These are phyloP conservation scores for Colletotrichum cordylinicola DNA, from an alignment of 2,329 filamentous ascomycete genomes.

Conservation along the genomic window DNA sequence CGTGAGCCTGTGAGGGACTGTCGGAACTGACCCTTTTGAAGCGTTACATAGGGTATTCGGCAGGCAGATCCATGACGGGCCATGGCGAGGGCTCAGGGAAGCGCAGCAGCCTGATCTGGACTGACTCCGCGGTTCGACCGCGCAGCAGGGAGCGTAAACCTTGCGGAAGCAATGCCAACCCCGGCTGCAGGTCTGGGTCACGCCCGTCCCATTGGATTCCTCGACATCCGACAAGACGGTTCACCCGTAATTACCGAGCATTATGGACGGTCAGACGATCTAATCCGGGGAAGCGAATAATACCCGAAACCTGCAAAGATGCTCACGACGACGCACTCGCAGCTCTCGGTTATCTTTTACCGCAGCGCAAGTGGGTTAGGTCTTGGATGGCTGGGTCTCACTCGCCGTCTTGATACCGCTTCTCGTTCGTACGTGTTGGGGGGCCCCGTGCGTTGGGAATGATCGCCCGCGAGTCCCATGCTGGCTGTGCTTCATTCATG, in stretches of 20 bases:
- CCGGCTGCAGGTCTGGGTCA: constrained; percentile 1
- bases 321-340: neutral
- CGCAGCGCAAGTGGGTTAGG: neutral
- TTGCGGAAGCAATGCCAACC: neutral
- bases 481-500: constrained; percentile 11
- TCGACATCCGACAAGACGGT: constrained; percentile 9
- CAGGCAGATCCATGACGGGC: constrained; percentile 3
- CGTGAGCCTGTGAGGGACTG: neutral
- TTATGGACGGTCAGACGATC: constrained; percentile 7
- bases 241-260: constrained; percentile 6
- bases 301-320: constrained; percentile 7
- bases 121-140: constrained; percentile 1
- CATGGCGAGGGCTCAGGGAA: neutral
- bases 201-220: neutral
- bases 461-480: neutral
- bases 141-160: neutral
- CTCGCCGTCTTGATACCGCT: neutral
- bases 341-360: neutral
- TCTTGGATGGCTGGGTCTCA: neutral
- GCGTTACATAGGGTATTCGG: neutral
- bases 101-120: neutral
- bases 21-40: neutral
- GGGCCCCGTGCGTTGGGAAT: neutral
- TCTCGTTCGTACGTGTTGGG: neutral
- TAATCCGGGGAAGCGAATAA: neutral